Evolutionary conservation across 805 yeast species (phyloP).

Genomic region (Kregervanrija fluxuum): DNA sequence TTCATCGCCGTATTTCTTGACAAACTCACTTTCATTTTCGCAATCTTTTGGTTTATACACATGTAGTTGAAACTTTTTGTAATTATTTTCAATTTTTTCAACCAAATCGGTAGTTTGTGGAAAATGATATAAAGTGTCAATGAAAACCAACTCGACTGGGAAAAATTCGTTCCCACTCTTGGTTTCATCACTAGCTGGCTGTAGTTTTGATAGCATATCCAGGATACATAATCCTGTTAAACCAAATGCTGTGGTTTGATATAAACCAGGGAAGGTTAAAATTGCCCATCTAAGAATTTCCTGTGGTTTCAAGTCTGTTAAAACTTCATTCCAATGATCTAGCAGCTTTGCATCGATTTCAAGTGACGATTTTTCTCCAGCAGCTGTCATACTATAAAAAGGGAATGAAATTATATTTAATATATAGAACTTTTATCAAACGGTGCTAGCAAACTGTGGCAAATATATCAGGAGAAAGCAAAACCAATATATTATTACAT

Average conservation of each 20-base stretch:
- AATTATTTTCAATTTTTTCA: slow-evolving; percentile 45
- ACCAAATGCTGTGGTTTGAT: slow-evolving; percentile 93
- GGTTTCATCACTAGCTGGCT: slow-evolving; percentile 6
- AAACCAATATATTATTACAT: no score
- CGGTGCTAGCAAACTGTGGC: no score
- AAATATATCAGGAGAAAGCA: no score
- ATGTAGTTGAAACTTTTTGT: slow-evolving; percentile 50
- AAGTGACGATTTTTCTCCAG: slow-evolving; percentile 7
- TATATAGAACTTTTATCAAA: no score
- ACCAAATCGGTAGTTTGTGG: slow-evolving; percentile 86
- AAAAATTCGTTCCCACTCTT: slow-evolving; percentile 8
- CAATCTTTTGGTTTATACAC: slow-evolving; percentile 61
- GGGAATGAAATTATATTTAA: no score
- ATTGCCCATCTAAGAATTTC: slow-evolving; percentile 79
- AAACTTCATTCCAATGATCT: slow-evolving; percentile 55
- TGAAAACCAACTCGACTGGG: slow-evolving; percentile 69
- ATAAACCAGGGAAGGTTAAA: slow-evolving; percentile 73
- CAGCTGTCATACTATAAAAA: background rate
- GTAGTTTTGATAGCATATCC: slow-evolving; percentile 65
- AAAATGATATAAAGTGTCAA: slow-evolving; percentile 90
- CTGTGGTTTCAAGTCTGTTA: slow-evolving; percentile 53
- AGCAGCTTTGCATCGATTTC: slow-evolving; percentile 35
- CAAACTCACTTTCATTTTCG: slow-evolving; percentile 55
- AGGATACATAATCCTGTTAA: slow-evolving; percentile 84
- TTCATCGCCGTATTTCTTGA: slow-evolving; percentile 58